Evolutionary conservation across 352 stramenopile genomes (phyloP).

Genomic region (Bremia lactucae): DNA sequence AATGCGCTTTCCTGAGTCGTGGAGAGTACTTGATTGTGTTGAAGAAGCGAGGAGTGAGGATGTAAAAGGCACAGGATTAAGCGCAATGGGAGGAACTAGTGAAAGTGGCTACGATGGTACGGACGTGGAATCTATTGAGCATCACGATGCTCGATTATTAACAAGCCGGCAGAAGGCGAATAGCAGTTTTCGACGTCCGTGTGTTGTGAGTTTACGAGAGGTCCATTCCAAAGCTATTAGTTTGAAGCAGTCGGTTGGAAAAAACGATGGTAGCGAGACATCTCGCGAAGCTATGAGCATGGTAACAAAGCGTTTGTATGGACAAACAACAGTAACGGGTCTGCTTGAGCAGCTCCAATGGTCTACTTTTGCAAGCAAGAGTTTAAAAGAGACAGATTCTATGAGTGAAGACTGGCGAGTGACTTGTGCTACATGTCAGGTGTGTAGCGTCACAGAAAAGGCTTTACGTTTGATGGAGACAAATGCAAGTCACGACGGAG

Average conservation of each 20-base stretch:
- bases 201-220: neutral
- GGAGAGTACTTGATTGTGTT: neutral
- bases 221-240: neutral
- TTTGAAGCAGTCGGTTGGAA: neutral
- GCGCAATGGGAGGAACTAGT: too few relatives aligned
- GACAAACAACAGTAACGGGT: conserved; percentile 14
- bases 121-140: conserved; percentile 11
- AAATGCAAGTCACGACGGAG: conserved; percentile 32
- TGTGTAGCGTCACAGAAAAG: conserved; percentile 11
- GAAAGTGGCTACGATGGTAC: conserved; percentile 8
- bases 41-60: too few relatives aligned
- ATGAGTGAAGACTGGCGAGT: conserved; percentile 9
- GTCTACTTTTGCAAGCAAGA: conserved; percentile 3
- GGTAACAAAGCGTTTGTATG: neutral
- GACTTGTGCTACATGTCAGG: conserved; percentile 3
- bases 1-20: conserved; percentile 12
- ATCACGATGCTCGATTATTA: conserved; percentile 1
- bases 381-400: conserved; percentile 1
- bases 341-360: conserved; percentile 23
- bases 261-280: neutral
- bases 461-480: conserved; percentile 26
- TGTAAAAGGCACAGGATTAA: too few relatives aligned
- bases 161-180: too few relatives aligned
- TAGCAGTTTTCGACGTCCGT: conserved; percentile 4
- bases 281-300: neutral